phyloP scores from a whole-genome alignment of 768 basidiomycete species.

The Termitomyces sp. region DNA sequence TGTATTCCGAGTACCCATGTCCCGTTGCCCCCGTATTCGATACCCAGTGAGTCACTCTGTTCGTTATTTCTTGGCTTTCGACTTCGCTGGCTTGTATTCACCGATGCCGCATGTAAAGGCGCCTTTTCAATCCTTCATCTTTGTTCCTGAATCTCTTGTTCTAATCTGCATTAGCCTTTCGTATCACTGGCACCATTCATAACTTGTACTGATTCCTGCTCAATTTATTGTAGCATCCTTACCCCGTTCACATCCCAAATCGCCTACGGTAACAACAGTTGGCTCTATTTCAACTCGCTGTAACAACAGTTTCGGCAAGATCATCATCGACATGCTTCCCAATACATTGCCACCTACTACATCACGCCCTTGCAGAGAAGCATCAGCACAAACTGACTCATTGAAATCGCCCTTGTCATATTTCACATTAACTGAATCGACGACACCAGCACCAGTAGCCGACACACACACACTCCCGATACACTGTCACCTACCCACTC shows the following conservation, averaged over 20 bases:
- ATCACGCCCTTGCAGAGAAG: constrained; percentile 7
- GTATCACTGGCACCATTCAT: constrained; percentile 1
- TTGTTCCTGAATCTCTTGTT: constrained; percentile 2
- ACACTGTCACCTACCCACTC: constrained; percentile 10
- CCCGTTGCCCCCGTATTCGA: not conserved
- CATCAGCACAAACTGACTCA: constrained; percentile 1
- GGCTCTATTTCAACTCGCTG: constrained; percentile 1
- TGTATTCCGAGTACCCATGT: constrained; percentile 3
- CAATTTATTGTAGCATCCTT: not conserved
- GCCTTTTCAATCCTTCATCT: not conserved
- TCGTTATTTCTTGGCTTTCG: not conserved
- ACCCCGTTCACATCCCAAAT: not conserved
- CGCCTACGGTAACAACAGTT: not conserved
- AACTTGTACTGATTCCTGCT: constrained; percentile 3
- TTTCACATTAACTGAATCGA: not conserved
- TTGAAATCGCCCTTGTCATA: not conserved
- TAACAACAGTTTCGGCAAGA: constrained; percentile 18
- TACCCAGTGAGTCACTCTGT: constrained; percentile 5
- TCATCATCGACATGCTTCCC: constrained; percentile 62
- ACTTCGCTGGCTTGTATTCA: not conserved
- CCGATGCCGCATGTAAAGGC: not conserved
- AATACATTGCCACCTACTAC: constrained; percentile 24
- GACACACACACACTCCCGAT: not conserved
- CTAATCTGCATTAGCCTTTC: not conserved
- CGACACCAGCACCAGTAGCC: not conserved